Evolutionary conservation across 805 yeast genomes (phyloP).

Genomic region (Maudiozyma bulderi): DNA sequence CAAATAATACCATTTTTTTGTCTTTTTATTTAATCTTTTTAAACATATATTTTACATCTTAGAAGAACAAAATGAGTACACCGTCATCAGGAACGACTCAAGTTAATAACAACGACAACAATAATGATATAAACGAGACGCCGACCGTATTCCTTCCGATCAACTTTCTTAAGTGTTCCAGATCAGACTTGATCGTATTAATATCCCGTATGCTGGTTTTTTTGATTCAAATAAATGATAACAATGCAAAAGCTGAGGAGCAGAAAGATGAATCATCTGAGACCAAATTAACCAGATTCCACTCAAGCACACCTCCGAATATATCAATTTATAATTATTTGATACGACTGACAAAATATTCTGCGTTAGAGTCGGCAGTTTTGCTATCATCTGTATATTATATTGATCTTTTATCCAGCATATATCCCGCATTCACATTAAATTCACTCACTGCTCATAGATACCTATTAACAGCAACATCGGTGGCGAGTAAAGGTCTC

Average conservation of each 20-base stretch:
- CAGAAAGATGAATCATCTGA: slow-evolving; percentile 4
- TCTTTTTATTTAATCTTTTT: background rate
- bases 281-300: slow-evolving; percentile 63
- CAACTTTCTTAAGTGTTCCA: slow-evolving; percentile 53
- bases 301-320: slow-evolving; percentile 84
- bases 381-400: slow-evolving; percentile 78
- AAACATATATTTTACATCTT: background rate
- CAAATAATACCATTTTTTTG: background rate
- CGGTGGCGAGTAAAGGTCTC: slow-evolving; percentile 80
- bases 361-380: slow-evolving; percentile 76
- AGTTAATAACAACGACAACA: no score
- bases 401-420: slow-evolving; percentile 72
- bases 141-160: slow-evolving; percentile 23
- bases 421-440: slow-evolving; percentile 70
- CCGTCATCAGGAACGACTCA: background rate
- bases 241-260: slow-evolving; percentile 20
- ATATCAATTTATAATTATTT: slow-evolving; percentile 75
- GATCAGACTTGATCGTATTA: slow-evolving; percentile 59
- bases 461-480: slow-evolving; percentile 80
- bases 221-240: slow-evolving; percentile 66
- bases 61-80: background rate
- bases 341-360: slow-evolving; percentile 68
- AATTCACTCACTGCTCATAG: slow-evolving; percentile 92
- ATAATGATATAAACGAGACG: slow-evolving; percentile 4
- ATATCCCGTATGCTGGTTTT: slow-evolving; percentile 75